Conservation (phyloP, 495 filamentous ascomycete species). For the Aspergillus sparsus region DNA sequence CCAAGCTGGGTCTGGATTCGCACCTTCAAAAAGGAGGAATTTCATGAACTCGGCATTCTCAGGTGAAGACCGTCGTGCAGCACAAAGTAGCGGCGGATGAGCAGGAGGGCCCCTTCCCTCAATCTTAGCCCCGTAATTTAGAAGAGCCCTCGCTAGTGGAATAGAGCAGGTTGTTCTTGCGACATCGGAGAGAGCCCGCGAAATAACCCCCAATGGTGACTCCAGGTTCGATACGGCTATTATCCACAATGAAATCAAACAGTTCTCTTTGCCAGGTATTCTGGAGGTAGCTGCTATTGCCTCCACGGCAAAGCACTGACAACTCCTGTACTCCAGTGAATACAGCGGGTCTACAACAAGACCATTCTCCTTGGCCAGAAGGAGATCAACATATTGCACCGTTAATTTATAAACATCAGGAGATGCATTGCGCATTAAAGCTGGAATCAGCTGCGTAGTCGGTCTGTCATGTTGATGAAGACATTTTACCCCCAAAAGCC, state of each 20-base stretch:
- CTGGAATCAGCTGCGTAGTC: background rate
- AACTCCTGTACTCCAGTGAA: no score
- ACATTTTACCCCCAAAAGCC: no score
- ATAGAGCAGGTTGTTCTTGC: background rate
- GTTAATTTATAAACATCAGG: background rate
- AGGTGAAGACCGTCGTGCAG: background rate
- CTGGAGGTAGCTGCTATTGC: background rate
- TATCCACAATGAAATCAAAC: background rate
- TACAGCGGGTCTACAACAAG: no score
- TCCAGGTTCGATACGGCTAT: no score
- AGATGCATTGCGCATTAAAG: background rate
- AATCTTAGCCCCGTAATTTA: background rate
- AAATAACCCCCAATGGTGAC: no score
- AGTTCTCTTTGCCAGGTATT: background rate
- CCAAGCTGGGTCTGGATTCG: background rate
- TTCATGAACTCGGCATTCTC: slow-evolving; percentile 3
- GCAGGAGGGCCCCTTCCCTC: background rate
- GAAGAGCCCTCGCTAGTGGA: background rate
- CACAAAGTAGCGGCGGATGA: background rate
- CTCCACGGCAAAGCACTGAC: background rate
- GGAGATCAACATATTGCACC: background rate
- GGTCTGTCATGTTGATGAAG: no score
- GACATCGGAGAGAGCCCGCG: background rate
- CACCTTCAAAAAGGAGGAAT: slow-evolving; percentile 4
- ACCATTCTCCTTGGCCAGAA: no score